These are phyloP conservation scores for Coriaria nepalensis DNA, from an alignment of 306 rosid species.

Conservation along the genomic window DNA sequence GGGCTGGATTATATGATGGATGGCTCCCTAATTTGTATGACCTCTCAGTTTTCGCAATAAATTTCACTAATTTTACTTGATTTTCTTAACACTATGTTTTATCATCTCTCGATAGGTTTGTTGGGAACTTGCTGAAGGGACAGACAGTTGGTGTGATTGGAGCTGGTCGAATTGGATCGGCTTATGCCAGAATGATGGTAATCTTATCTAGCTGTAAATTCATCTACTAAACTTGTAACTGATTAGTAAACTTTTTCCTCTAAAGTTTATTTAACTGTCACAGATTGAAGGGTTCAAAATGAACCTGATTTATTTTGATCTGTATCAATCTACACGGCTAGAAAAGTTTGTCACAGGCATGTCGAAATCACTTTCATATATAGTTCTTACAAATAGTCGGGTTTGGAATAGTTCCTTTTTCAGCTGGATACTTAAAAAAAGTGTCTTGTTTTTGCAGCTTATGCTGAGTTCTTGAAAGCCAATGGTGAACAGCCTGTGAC, in stretches of 20 bases:
- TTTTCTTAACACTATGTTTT: neutral
- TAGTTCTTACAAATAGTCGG: too few species aligned
- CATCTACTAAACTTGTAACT: too few species aligned
- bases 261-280: constrained; percentile 10
- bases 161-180: constrained; percentile 97
- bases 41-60: too few species aligned
- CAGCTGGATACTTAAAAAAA: constrained; percentile 1
- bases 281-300: constrained; percentile 99
- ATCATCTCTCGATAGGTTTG: constrained; percentile 40
- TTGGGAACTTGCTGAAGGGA: constrained; percentile 91
- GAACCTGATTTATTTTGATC: constrained; percentile 92
- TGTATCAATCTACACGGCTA: constrained; percentile 82
- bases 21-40: constrained; percentile 95
- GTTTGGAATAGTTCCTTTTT: too few species aligned
- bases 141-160: constrained; percentile 99
- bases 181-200: constrained; percentile 99
- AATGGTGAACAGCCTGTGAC: constrained; percentile 82
- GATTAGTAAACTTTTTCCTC: too few species aligned
- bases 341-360: constrained; percentile 95
- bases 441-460: constrained; percentile 43
- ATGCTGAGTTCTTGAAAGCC: constrained; percentile 68
- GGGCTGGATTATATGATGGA: constrained; percentile 92
- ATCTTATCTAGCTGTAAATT: too few species aligned
- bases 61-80: too few species aligned
- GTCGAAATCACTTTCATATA: constrained; percentile 14